Base-by-base conservation (phyloP, 73 alveolate species). In the Durusdinium trenchii region DNA sequence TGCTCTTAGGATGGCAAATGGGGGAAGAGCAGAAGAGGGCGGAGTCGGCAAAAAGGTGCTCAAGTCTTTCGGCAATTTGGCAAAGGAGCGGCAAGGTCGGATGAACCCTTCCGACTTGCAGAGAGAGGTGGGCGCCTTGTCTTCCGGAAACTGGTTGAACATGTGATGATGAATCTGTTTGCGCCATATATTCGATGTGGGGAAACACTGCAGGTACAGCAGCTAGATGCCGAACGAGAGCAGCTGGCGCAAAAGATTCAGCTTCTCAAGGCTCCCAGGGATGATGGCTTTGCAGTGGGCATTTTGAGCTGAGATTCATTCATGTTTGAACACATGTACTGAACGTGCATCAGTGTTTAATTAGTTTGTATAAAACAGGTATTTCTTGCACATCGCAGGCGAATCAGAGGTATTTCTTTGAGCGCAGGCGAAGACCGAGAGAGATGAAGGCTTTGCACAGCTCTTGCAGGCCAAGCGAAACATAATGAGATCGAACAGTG, bases 181-280 rank as follows among this genome's bases (percentile, higher is more conserved):
- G n/a, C n/a, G n/a, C n/a, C n/a, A n/a, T n/a, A n/a, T n/a, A n/a
- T n/a, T n/a, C n/a, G n/a, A n/a, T n/a, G n/a, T n/a, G n/a, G n/a
- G n/a, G n/a, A n/a, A n/a, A n/a, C n/a, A n/a, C 95, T 2, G 6
- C 46, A 99, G 99, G 99, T 99, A 60, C 83, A 99, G 46, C 99
- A 99, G 99, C 99, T 99, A 62, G 99, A 99, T 94, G 99, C 99
- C 43, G 99, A 99, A 99, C 99, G 99, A 84, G 99, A 99, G 87
- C 99, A 99, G 99, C 99, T 99, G 95, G 95, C 99, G 81, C 99
- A 99, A 50, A 99, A 99, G 95, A 99, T 99, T 82, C 99, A 99
- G 67, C 99, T 93, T 82, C 89, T 99, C 98, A 99, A 99, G 99
- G 99, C 95, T 79, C 93, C n/a, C n/a, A n/a, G n/a, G 69, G 23